A percentile compares a stretch with the other conserved stretches of the same genome.
These are phyloP conservation scores for Xanthoconium purpureum DNA, from an alignment of 768 basidiomycete genomes.

Conservation along the genomic window DNA sequence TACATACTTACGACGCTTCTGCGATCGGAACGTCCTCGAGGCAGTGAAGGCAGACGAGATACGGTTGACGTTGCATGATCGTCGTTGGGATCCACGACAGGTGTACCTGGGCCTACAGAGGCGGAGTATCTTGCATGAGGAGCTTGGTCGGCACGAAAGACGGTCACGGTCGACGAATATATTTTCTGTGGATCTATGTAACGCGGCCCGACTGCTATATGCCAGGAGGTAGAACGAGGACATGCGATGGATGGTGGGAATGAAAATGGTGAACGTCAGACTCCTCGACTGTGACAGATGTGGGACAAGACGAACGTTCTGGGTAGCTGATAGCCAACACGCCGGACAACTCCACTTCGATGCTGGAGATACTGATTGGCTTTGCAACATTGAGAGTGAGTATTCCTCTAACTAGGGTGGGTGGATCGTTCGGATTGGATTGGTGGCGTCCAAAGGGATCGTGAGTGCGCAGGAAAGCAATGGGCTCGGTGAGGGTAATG, in stretches of 20 bases:
- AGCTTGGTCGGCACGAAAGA: constrained; percentile 64
- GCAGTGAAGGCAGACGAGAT: not conserved
- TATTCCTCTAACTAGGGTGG: constrained; percentile 63
- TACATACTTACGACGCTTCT: constrained; percentile 1
- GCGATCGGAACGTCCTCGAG: constrained; percentile 6
- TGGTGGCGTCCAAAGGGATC: constrained; percentile 42
- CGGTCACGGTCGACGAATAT: constrained; percentile 66
- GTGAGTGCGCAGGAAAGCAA: constrained; percentile 64
- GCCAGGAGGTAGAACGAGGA: not conserved
- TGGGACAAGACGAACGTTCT: constrained; percentile 60
- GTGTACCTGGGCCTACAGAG: constrained; percentile 24
- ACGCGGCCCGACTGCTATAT: constrained; percentile 60
- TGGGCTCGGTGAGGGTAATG: constrained; percentile 70
- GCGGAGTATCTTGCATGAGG: constrained; percentile 26
- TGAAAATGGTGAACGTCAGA: not conserved
- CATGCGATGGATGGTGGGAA: not conserved
- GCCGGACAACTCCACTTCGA: constrained; percentile 77
- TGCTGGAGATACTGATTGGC: constrained; percentile 81
- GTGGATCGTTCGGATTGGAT: constrained; percentile 44
- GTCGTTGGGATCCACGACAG: not conserved
- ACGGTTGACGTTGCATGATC: not conserved
- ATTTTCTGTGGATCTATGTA: constrained; percentile 70
- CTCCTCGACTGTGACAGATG: not conserved
- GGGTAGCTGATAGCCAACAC: constrained; percentile 70
- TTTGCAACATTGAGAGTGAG: constrained; percentile 65